Conservation (phyloP, 2,329 filamentous ascomycete genomes). For the Ophiostoma ips region DNA sequence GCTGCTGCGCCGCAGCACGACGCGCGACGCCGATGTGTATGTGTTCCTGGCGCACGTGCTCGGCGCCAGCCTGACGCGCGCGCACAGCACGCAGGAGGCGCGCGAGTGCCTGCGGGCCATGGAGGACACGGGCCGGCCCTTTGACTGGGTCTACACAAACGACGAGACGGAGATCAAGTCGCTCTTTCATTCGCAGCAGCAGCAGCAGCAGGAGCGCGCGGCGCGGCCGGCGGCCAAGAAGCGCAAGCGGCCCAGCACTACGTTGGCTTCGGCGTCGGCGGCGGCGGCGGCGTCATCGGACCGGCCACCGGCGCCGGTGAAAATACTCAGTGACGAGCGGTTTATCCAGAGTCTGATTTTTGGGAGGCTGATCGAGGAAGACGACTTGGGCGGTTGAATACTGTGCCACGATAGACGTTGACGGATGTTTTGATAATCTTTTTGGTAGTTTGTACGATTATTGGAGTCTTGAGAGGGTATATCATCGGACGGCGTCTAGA, state of each 20-base stretch:
- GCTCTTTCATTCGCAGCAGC: no score
- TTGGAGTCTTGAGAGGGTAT: not conserved
- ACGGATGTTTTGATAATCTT: not conserved
- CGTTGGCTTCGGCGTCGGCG: not conserved
- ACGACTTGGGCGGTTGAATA: constrained; percentile 24
- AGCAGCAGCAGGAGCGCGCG: not conserved
- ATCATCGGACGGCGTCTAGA: not conserved
- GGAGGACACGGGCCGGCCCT: constrained; percentile 33
- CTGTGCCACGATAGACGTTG: no score
- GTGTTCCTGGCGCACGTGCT: constrained; percentile 68
- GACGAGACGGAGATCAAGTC: constrained; percentile 31
- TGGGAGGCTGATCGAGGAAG: constrained; percentile 58
- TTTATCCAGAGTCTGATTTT: constrained; percentile 87
- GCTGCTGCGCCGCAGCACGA: constrained; percentile 48
- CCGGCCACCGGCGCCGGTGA: constrained; percentile 27
- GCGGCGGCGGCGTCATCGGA: no score
- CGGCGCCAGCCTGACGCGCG: constrained; percentile 57
- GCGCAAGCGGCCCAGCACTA: constrained; percentile 27
- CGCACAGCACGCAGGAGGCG: constrained; percentile 52
- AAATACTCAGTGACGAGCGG: constrained; percentile 69
- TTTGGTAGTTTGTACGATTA: not conserved
- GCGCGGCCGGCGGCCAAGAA: constrained; percentile 18
- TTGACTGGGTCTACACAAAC: constrained; percentile 72
- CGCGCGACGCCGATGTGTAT: constrained; percentile 61
- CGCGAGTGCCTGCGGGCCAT: constrained; percentile 40